Base-by-base conservation (phyloP, 129 eudicot species). In the Ambrosia trifida region DNA sequence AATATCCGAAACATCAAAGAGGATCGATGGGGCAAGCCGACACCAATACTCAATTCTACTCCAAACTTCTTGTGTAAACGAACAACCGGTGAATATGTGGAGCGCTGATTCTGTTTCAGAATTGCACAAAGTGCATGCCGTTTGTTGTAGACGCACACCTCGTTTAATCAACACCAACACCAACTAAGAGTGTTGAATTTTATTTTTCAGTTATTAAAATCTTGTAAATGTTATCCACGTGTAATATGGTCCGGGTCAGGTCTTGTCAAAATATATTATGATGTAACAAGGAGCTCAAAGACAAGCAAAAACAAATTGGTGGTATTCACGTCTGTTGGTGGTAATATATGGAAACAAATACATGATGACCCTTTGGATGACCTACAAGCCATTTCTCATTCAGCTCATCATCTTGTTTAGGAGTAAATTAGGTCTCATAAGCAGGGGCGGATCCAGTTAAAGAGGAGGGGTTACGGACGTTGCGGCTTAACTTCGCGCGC, bases 281-380 rank as follows among this genome's bases (percentile, higher is more conserved):
- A 50, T 50, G 56, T 16, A 50, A 50, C 56, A 2, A 50, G 16
- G 31, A 53, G 14, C 31, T 16, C 18, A 58, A 31, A 31, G 30
- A 13, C 64, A 58, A 20, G 17, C 38, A 24, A 57, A 69, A 14
- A 14, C 45, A 61, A 14, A 35, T 32, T 35, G 45, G 46, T 32
- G 46, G 6, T 16, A 61, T 16, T n/a, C 28, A 61, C 46, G 14
- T 33, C 7, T 28, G 45, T 5, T 11, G 12, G 45, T 43, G 3
- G 40, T 11, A 36, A n/a, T 19, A 28, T 40, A 16, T 66, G 68
- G 79, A 31, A 43, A 54, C 59, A 54, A n/a, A 72, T 72, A 17
- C 35, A 17, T 60, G 76, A 11, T 60, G 76, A 11, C 58, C 68
- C 18, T 64, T 60, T 40, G 46, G 68, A 13, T 72, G 32, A 57